phyloP scores from a whole-genome alignment of 1,284 basidiomycete genomes.

The Entoloma clypeatum region DNA sequence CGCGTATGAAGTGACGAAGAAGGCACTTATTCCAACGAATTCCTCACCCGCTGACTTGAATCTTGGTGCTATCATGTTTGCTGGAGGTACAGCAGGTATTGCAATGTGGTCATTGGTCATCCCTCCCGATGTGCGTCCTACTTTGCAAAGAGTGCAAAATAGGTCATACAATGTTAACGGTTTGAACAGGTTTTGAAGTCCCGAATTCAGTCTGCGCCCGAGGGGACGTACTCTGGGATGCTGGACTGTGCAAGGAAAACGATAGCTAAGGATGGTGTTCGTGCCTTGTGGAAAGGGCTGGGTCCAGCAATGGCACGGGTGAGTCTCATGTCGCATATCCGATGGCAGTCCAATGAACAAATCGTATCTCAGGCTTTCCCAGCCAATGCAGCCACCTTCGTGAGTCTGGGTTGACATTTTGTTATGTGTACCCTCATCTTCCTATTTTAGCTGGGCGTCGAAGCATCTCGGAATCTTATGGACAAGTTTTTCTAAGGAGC shows the following conservation, averaged over 20 bases:
- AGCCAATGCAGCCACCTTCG: constrained; percentile 94
- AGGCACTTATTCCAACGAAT: constrained; percentile 74
- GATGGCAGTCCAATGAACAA: constrained; percentile 10
- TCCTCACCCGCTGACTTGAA: constrained; percentile 79
- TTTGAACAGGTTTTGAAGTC: constrained; percentile 87
- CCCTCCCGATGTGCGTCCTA: constrained; percentile 79
- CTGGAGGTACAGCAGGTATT: constrained; percentile 93
- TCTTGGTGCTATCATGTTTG: constrained; percentile 84
- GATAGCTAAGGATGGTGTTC: constrained; percentile 86
- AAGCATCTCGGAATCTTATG: constrained; percentile 71
- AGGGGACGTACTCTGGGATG: constrained; percentile 93
- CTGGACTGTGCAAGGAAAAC: constrained; percentile 92
- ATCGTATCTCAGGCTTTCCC: constrained; percentile 70
- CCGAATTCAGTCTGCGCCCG: constrained; percentile 93
- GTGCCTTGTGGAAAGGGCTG: constrained; percentile 95
- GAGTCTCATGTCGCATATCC: constrained; percentile 28
- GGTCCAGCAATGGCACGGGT: constrained; percentile 95
- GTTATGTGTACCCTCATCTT: constrained; percentile 4
- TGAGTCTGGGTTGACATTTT: constrained; percentile 41
- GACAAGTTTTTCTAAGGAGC: constrained; percentile 54
- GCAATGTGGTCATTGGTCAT: constrained; percentile 98
- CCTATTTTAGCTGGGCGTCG: constrained; percentile 67
- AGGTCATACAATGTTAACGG: constrained; percentile 1
- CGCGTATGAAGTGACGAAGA: constrained; percentile 94
- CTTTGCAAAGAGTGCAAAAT: not conserved